Base-by-base conservation (phyloP, 2,329 filamentous ascomycete genomes). In the Lecanosticta acicola region DNA sequence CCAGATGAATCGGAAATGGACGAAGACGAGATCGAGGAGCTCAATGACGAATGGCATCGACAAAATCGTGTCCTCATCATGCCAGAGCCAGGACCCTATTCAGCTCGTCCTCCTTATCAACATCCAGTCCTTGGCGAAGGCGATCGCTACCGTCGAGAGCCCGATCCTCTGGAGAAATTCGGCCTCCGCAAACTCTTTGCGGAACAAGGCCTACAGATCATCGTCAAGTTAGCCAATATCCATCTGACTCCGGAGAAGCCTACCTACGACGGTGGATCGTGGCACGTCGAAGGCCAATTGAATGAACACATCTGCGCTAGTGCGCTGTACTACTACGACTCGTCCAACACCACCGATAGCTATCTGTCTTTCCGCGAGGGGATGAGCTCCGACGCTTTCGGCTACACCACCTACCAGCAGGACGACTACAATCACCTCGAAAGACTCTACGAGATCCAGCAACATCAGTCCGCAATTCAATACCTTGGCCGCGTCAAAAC, bases 281-380 rank as follows among this genome's bases (percentile, higher is more conserved):
- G 77, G 73, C 77, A 80, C 51, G 57, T 74, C n/a, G 68, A 71
- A 52, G 68, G 68, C 5, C 53, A 51, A 20, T 56, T 68, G 64
- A 84, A 85, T 54, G 81, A 85, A 61, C 76, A 76, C 51, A 83
- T 86, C 32, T 75, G 73, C 52, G 79, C 79, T 0, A 80, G 79
- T 0, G 77, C 80, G 0, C 66, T 85, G 14, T 81, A 80, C 62
- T 81, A 81, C 60, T 79, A 79, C 53, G 76, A 81, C 48, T 66
- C 61, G 37, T 72, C 80, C 0, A 86, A 86, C 59, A 74, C 84
- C 41, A 75, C 74, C 0, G 68, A 75, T 1, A 71, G 69, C 38
- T 57, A 55, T 3, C 68, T 84, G 3, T 63, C 66, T 3, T 81
- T 84, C 58, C 73, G 71, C 7, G 74, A 59, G 33, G 32, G 47